Conservation (phyloP, 495 filamentous ascomycete species). For the Ascodesmis nigricans region DNA sequence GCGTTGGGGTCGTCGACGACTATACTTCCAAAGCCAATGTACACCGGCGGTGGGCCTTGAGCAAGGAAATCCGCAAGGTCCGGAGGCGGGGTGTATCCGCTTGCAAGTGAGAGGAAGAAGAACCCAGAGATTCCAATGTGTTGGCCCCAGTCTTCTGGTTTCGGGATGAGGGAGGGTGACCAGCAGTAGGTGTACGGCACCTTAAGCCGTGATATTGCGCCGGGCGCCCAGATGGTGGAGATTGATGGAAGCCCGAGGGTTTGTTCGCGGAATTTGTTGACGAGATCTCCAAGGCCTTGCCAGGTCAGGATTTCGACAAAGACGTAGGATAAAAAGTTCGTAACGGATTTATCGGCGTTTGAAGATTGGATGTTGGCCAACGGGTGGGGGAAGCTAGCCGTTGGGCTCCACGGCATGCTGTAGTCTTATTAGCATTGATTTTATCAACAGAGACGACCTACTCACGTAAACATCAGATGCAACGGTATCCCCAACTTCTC, state of each 20-base stretch:
- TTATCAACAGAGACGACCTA: slow-evolving; percentile 34
- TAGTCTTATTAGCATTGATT: slow-evolving; percentile 42
- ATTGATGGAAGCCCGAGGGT: slow-evolving; percentile 38
- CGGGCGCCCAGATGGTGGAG: slow-evolving; percentile 42
- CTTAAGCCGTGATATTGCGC: slow-evolving; percentile 35
- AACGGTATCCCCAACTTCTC: slow-evolving; percentile 42
- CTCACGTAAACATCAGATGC: slow-evolving; percentile 40
- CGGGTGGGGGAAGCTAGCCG: slow-evolving; percentile 48
- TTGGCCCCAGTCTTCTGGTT: slow-evolving; percentile 39
- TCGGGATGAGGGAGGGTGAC: slow-evolving; percentile 38
- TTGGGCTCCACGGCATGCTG: slow-evolving; percentile 49
- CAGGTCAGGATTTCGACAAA: slow-evolving; percentile 47
- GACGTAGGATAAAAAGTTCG: slow-evolving; percentile 53
- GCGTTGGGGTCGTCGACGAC: slow-evolving; percentile 42
- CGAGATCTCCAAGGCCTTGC: slow-evolving; percentile 39
- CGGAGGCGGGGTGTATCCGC: slow-evolving; percentile 33
- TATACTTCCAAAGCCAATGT: slow-evolving; percentile 49
- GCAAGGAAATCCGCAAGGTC: slow-evolving; percentile 34
- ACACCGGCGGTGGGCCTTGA: slow-evolving; percentile 32
- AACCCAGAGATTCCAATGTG: slow-evolving; percentile 45
- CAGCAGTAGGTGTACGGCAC: slow-evolving; percentile 49
- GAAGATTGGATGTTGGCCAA: slow-evolving; percentile 44
- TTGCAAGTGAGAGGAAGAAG: slow-evolving; percentile 40
- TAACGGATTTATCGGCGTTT: slow-evolving; percentile 36
- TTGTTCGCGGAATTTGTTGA: slow-evolving; percentile 39